Evolutionary conservation across 1,284 basidiomycete species (phyloP).

Genomic region (Sporisorium scitamineum): DNA sequence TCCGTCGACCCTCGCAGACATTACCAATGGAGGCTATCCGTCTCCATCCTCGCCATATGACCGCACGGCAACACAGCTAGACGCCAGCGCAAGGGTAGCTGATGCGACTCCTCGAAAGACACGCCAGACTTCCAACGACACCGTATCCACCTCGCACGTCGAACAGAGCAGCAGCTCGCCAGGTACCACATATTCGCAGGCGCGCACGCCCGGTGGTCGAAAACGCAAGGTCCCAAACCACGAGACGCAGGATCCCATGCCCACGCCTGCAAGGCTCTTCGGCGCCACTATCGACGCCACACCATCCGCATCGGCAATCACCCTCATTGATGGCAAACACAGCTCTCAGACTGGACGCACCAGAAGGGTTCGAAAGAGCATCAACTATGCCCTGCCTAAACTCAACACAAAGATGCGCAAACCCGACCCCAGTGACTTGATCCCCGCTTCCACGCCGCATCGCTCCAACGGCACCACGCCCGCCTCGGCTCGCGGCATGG

Average conservation of each 20-base stretch:
- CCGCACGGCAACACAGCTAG: background rate
- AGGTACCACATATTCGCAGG: background rate
- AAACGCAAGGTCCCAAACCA: conserved; percentile 38
- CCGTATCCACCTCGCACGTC: background rate
- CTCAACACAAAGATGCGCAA: conserved; percentile 70
- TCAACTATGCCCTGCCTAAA: conserved; percentile 68
- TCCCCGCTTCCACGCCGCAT: conserved; percentile 43
- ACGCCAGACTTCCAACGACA: background rate
- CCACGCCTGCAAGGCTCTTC: conserved; percentile 27
- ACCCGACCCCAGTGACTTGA: conserved; percentile 58
- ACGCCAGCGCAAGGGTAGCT: background rate
- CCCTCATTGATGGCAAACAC: background rate
- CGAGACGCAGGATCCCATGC: conserved; percentile 20
- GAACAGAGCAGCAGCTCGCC: background rate
- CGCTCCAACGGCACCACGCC: conserved; percentile 24
- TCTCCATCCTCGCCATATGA: background rate
- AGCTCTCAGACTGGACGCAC: conserved; percentile 36
- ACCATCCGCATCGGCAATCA: background rate
- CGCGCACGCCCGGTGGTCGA: conserved; percentile 32
- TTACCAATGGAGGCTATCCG: conserved; percentile 16
- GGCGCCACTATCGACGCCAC: conserved; percentile 8
- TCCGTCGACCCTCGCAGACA: conserved; percentile 16
- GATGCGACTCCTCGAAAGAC: conserved; percentile 24
- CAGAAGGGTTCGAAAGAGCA: conserved; percentile 58
- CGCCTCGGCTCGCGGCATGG: conserved; percentile 23